Evolutionary conservation across 2,329 filamentous ascomycete genomes (phyloP), one percentile per base, ranked within the genome.

Genomic region (Xylaria sp.): DNA sequence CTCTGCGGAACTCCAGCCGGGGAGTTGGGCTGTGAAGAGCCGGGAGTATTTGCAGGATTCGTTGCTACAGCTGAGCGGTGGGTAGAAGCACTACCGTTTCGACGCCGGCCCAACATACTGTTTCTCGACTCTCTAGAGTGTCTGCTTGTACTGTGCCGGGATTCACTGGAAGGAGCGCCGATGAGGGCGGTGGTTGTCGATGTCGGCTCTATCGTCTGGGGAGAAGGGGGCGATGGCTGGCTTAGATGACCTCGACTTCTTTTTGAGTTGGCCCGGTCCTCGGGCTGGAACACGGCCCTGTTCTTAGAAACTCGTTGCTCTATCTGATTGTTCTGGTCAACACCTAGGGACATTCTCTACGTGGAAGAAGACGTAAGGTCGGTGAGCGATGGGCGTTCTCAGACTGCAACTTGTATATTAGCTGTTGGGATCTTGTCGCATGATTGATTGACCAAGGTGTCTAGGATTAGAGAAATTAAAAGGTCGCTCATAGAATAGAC

Each of bases 71-170:
- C 84, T 70, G 86, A 87, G 76, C 85, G 84, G 80, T 88, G 89
- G 81, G 89, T 92, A 73, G 88, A 88, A 69, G 88, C 85, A 80
- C 90, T 93, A 74, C 88, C 88, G 81, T 91, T 91, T 75, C 88
- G 85, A 75, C 87, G 85, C 72, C 86, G 84, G 70, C 85, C 89
- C 64, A 88, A 81, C 74, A 90, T 88, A 80, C 89, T 92, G 72
- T 85, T 82, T 81, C 86, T 89, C 69, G 88, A 90, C 73, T 88
- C 88, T 79, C 88, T 91, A 57, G 90, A 92, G 72, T 85, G 85
- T 67, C 86, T 85, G 73, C 87, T 86, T 74, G 89, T 88, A 77
- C 88, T 91, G 75, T 88, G 89, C 78, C 85, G 82, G 64, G 85
- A 82, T 73, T 90, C 87, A 79, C 82, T 85, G 64, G 84, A 85